Conservation (phyloP, 169 alveolate species). For the Ophryocystis elektroscirrha region DNA sequence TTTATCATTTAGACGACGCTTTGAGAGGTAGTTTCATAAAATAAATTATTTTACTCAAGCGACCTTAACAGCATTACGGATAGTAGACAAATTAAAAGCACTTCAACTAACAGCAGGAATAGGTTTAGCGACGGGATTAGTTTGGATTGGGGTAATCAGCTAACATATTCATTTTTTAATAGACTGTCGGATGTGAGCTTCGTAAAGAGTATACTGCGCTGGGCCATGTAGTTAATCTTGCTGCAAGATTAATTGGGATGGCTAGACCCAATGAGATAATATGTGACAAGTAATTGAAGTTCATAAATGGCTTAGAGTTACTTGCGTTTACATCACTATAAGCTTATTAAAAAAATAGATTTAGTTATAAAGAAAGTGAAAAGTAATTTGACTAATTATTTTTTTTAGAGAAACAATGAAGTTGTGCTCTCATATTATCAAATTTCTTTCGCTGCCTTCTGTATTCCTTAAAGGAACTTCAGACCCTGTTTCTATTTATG, state of each 20-base stretch:
- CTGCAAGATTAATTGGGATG: constrained; percentile 42
- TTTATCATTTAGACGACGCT: constrained; percentile 33
- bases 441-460: constrained; percentile 1
- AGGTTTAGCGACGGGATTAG: constrained; percentile 44
- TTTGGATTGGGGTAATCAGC: constrained; percentile 39
- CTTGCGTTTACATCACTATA: no score
- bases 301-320: no score
- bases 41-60: not conserved
- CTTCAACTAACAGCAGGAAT: constrained; percentile 26
- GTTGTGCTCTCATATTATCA: not conserved
- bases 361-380: not conserved
- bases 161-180: not conserved
- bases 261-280: constrained; percentile 30
- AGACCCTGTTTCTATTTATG: not conserved
- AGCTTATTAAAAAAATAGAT: constrained; percentile 1
- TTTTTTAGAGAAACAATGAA: constrained; percentile 1
- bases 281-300: not conserved
- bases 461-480: constrained; percentile 4
- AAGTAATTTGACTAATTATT: not conserved
- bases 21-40: constrained; percentile 15
- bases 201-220: constrained; percentile 46
- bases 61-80: constrained; percentile 31
- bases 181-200: constrained; percentile 31
- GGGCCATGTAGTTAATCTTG: constrained; percentile 46
- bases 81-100: constrained; percentile 25